Percentiles rank a stretch among this genome's conserved stretches.
These are phyloP conservation scores for Picochlorum sp. DNA, from an alignment of 139 green algal species.

Conservation along the genomic window DNA sequence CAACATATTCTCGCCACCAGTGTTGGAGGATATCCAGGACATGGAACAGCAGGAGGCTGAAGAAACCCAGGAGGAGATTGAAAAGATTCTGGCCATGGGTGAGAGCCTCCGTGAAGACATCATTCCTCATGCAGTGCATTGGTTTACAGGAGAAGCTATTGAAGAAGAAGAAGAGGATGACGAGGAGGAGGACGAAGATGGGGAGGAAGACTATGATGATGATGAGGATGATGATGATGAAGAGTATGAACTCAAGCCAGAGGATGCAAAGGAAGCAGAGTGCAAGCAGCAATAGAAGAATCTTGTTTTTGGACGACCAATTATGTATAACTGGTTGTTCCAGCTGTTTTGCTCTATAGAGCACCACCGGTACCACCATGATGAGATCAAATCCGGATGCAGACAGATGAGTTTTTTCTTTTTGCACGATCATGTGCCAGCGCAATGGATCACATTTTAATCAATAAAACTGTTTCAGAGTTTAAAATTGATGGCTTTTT, in stretches of 20 bases:
- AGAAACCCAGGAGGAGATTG: conserved; percentile 78
- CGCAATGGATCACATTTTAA: too few species aligned
- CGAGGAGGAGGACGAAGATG: conserved; percentile 45
- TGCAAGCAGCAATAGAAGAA: conserved; percentile 34
- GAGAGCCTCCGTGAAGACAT: conserved; percentile 85
- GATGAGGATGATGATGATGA: conserved; percentile 35
- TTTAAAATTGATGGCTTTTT: too few species aligned
- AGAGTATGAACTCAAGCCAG: conserved; percentile 21
- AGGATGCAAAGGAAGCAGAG: conserved; percentile 22
- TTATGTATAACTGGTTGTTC: too few species aligned
- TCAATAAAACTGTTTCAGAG: too few species aligned
- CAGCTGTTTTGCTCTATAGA: too few species aligned
- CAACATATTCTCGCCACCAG: conserved; percentile 74
- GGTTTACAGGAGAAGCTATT: conserved; percentile 86
- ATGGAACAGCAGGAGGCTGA: conserved; percentile 53
- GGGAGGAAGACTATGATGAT: conserved; percentile 13
- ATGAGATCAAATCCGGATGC: too few species aligned
- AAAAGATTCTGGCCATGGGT: conserved; percentile 84
- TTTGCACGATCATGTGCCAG: too few species aligned
- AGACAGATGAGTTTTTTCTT: too few species aligned
- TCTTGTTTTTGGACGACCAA: too few species aligned
- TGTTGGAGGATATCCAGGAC: conserved; percentile 47
- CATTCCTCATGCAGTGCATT: conserved; percentile 71
- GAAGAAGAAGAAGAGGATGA: conserved; percentile 47
- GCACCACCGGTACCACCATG: too few species aligned